Evolutionary conservation across 1,139 yeast species (phyloP).

Genomic region (Casaregolazyma lundiana): DNA sequence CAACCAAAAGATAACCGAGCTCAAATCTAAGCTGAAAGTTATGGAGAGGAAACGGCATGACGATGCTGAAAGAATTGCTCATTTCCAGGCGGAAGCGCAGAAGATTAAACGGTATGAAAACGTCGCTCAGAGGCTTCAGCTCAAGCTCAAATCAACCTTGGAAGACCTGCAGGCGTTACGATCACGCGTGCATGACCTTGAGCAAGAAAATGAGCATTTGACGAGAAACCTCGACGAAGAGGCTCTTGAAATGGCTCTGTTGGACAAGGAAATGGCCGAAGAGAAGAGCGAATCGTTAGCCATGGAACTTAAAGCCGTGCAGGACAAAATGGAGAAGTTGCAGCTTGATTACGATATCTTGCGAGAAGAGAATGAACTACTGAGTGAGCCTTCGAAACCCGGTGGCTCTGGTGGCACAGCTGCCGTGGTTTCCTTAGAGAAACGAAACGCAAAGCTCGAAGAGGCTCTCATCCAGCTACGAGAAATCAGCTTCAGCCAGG

Average conservation of each 20-base stretch:
- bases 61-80: constrained; percentile 26
- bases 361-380: constrained; percentile 45
- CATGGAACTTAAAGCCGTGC: constrained; percentile 32
- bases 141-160: constrained; percentile 34
- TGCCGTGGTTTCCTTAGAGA: constrained; percentile 37
- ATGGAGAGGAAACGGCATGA: constrained; percentile 32
- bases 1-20: constrained; percentile 26
- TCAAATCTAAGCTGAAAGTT: constrained; percentile 28
- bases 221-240: constrained; percentile 37
- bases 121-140: constrained; percentile 38
- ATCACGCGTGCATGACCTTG: constrained; percentile 21
- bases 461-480: constrained; percentile 35
- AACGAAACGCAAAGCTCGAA: constrained; percentile 40
- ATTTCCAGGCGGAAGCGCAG: constrained; percentile 25
- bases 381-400: constrained; percentile 27
- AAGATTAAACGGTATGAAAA: constrained; percentile 33
- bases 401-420: constrained; percentile 25
- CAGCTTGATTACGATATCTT: constrained; percentile 40
- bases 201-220: constrained; percentile 33
- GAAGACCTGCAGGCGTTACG: constrained; percentile 33
- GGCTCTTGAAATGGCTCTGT: constrained; percentile 46
- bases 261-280: constrained; percentile 52
- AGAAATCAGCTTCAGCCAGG: constrained; percentile 37
- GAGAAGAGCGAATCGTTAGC: constrained; percentile 40
- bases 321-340: constrained; percentile 38